Conservation (phyloP, 2,329 filamentous ascomycete species). For the Chlorencoelia australis region DNA sequence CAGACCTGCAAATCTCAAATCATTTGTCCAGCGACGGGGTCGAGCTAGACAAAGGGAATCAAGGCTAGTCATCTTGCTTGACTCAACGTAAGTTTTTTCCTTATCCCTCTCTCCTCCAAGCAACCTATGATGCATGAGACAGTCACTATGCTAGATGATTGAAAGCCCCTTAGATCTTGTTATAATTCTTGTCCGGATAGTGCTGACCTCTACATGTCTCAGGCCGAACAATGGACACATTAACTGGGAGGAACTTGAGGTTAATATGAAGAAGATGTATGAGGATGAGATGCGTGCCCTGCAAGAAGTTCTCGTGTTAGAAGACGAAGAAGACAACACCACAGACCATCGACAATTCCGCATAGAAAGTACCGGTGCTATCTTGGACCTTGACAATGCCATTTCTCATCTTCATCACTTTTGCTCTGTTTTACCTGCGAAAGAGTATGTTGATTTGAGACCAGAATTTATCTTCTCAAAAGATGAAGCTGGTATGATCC, state of each 20-base stretch:
- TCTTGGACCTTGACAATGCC: slow-evolving; percentile 63
- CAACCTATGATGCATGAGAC: no score
- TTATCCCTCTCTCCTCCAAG: no score
- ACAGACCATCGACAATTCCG: slow-evolving; percentile 28
- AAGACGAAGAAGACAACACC: slow-evolving; percentile 23
- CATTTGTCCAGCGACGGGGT: slow-evolving; percentile 55
- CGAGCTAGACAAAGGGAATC: slow-evolving; percentile 48
- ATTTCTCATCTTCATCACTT: slow-evolving; percentile 74
- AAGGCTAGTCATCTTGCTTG: slow-evolving; percentile 44
- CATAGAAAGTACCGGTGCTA: slow-evolving; percentile 42
- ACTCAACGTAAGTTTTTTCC: no score
- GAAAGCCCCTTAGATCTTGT: no score
- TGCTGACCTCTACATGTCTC: slow-evolving; percentile 2
- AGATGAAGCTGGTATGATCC: slow-evolving; percentile 32
- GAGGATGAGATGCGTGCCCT: slow-evolving; percentile 27
- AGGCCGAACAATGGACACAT: slow-evolving; percentile 21
- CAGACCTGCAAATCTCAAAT: slow-evolving; percentile 48
- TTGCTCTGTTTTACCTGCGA: slow-evolving; percentile 47
- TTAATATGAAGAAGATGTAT: slow-evolving; percentile 48
- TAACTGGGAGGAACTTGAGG: slow-evolving; percentile 59
- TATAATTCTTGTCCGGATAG: no score
- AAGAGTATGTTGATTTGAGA: slow-evolving; percentile 50
- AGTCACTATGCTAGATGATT: no score
- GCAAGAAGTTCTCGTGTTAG: slow-evolving; percentile 13
- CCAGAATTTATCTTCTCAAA: slow-evolving; percentile 51